phyloP scores from a whole-genome alignment of 139 green algal species.

The Prasinococcaceae sp. region DNA sequence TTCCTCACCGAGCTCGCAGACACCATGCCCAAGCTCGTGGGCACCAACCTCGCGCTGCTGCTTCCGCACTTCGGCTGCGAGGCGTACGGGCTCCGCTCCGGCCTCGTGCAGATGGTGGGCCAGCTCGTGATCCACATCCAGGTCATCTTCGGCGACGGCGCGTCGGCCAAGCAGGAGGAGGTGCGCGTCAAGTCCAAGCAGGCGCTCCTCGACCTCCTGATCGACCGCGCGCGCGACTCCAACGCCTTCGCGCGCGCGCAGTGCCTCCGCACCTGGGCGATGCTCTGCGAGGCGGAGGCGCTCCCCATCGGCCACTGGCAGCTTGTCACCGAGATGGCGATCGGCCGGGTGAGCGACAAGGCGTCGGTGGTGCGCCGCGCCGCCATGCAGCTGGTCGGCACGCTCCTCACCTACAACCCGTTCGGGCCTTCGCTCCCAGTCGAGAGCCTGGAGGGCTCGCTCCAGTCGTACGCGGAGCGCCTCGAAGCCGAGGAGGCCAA shows the following conservation, averaged over 20 bases:
- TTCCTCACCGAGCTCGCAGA: conserved; percentile 35
- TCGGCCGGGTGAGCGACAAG: conserved; percentile 69
- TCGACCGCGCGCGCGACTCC: conserved; percentile 44
- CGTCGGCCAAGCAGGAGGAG: neutral
- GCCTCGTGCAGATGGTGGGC: conserved; percentile 47
- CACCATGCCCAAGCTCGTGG: conserved; percentile 23
- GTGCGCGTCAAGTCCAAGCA: conserved; percentile 54
- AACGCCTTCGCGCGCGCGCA: conserved; percentile 42
- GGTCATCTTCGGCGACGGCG: conserved; percentile 1
- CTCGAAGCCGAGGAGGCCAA: too few species aligned
- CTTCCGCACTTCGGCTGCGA: conserved; percentile 52
- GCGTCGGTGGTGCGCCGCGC: conserved; percentile 48
- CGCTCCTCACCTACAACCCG: conserved; percentile 55
- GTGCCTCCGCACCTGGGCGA: conserved; percentile 53
- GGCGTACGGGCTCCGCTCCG: conserved; percentile 47
- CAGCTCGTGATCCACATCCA: conserved; percentile 11
- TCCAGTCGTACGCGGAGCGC: too few species aligned
- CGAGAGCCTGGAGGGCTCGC: too few species aligned
- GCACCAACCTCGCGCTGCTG: conserved; percentile 30
- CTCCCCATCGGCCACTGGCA: conserved; percentile 53
- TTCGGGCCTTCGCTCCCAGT: conserved; percentile 46
- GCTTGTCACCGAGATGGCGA: conserved; percentile 42
- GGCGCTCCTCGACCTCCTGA: conserved; percentile 50
- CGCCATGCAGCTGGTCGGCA: conserved; percentile 52
- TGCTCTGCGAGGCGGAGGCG: conserved; percentile 41